Base-by-base conservation (phyloP, 208 protist genomes). In the Porcisia hertigi region DNA sequence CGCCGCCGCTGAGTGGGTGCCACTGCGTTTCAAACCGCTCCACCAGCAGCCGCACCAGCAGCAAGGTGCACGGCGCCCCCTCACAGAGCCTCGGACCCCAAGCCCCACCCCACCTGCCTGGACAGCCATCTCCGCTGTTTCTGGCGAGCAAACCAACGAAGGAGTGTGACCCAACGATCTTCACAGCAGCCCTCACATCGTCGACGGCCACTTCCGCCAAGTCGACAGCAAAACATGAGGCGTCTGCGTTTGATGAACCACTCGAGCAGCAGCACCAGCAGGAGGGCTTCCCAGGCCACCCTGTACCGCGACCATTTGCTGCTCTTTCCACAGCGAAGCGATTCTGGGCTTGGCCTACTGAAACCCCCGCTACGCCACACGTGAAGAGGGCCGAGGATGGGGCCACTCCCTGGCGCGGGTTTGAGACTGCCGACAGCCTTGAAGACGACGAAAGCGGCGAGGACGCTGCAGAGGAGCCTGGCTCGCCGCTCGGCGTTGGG, bases 41-140 rank as follows among this genome's bases (percentile, higher is more conserved):
- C 45, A 58, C 43, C 49, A 73, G 77, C 72, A 82, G 77, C 66
- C 62, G 72, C 16, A 58, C 72, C 45, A 82, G 71, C 72, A 74
- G 73, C 59, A 25, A 34, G 18, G n/a, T 71, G 70, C 53, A 30
- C 25, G 57, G 36, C 43, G 49, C 16, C 14, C 41, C 54, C 1
- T 60, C 73, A 30, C 65, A 65, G 52, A 77, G 72, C 30, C 23
- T n/a, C 30, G 63, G 49, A n/a, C 63, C 77, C 11, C 47, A 49
- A 23, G 12, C 55, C 25, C 49, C 12, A 14, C 62, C 30, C 4
- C 36, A 20, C 9, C 5, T 30, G 36, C 39, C 34, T 14, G 18
- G 47, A 1, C 55, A 58, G 66, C 66, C 30, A 23, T 30, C 20
- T 36, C 25, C 23, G 23, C 53, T 30, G 23, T 49, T 12, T 12